phyloP scores from a whole-genome alignment of 2,329 filamentous ascomycete species.

The Talaromyces sp. region DNA sequence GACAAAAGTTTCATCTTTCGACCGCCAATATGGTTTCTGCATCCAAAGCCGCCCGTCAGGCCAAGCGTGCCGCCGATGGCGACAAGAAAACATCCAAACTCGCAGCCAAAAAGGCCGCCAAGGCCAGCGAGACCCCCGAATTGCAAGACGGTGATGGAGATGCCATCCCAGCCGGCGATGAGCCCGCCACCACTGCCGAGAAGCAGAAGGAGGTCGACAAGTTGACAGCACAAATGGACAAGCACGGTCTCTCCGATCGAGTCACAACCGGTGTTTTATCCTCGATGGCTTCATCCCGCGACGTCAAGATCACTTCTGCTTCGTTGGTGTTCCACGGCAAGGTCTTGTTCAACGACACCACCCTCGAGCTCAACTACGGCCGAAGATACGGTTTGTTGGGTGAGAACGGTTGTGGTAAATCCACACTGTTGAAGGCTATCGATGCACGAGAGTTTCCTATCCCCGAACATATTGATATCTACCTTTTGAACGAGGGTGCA shows the following conservation, averaged over 20 bases:
- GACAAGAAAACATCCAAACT: conserved; percentile 74
- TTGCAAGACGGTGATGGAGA: conserved; percentile 64
- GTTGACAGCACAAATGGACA: conserved; percentile 88
- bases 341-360: conserved; percentile 91
- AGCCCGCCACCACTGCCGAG: conserved; percentile 67
- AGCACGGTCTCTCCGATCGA: conserved; percentile 92
- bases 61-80: conserved; percentile 66
- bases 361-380: conserved; percentile 87
- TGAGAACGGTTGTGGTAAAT: conserved; percentile 99
- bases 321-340: conserved; percentile 97
- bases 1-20: conserved; percentile 20
- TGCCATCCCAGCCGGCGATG: conserved; percentile 55
- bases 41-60: conserved; percentile 66
- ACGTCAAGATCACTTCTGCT: conserved; percentile 94
- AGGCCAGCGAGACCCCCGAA: conserved; percentile 45
- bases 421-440: conserved; percentile 94
- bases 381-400: conserved; percentile 92
- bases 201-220: conserved; percentile 82
- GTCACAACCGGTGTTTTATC: conserved; percentile 96
- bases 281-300: conserved; percentile 79
- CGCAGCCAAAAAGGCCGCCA: conserved; percentile 61
- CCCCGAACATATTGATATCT: conserved; percentile 95
- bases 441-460: conserved; percentile 91
- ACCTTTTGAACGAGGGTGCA: conserved; percentile 95
- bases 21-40: conserved; percentile 61